Base-by-base conservation (phyloP, 2,329 filamentous ascomycete species). In the Mycosphaerella arachidis region DNA sequence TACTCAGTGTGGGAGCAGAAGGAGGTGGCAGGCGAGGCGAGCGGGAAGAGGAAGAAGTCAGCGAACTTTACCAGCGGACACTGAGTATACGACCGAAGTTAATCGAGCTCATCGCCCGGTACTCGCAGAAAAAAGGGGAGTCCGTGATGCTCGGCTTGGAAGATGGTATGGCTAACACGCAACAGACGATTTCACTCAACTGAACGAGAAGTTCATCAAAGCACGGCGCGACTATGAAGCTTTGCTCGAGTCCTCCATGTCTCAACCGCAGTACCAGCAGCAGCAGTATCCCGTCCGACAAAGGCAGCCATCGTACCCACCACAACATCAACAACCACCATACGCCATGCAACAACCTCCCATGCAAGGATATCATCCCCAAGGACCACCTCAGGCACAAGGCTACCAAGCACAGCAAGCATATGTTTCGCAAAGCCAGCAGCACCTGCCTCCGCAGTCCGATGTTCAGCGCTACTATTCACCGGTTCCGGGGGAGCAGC, bases 191-290 rank as follows among this genome's bases (percentile, higher is more conserved):
- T 97, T 99, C 72, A 97, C 94, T 1, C 93, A 97, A 73, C 81
- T 99, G 63, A 99, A 99, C 71, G 94, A 99, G 76, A 97, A 97
- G 78, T 99, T 99, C 76, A 97, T 99, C 81, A 99, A 99, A 77
- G 94, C 94, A 50, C 88, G 94, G 65, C 86, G 93, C 69, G 94
- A 99, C 76, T 99, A 99, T 74, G 94, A 99, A 77, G 87, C 90
- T 31, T 82, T 99, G n/a, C 81, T 99, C 20, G 94, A 99, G 75
- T 89, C 91, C 18, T 97, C 93, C 58, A 97, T 99, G 93, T 87
- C 92, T 1, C 93, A 97, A 67, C 89, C 92, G n/a, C 86, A 90
- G 55, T 67, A 69, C 48, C 63, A 68, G 33, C 69, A 72, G 33
- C 69, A 72, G 51, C 85, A 88, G 45, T 72, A 67, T 57, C 68